Evolutionary conservation across 441 rosid species (phyloP).

Genomic region (Populus hybrid): DNA sequence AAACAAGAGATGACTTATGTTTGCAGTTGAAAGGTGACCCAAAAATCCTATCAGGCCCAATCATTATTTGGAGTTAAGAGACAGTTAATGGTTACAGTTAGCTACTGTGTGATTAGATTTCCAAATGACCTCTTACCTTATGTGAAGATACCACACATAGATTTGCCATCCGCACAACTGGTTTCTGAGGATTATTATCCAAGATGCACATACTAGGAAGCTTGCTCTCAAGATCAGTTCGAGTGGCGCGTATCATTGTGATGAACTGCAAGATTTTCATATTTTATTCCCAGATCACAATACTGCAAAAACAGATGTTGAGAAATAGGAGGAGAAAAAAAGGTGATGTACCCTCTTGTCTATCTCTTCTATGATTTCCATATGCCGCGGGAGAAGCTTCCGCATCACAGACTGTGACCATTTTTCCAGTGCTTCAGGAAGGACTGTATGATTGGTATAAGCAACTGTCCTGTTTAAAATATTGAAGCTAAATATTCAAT

Average conservation of each 20-base stretch:
- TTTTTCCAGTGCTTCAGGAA: slow-evolving; percentile 98
- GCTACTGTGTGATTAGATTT: slow-evolving; percentile 8
- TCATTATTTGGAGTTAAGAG: slow-evolving; percentile 4
- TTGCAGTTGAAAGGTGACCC: slow-evolving; percentile 5
- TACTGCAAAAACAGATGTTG: slow-evolving; percentile 9
- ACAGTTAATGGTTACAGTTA: neutral
- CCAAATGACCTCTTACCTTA: slow-evolving; percentile 50
- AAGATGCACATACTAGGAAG: slow-evolving; percentile 68
- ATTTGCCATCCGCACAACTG: slow-evolving; percentile 99
- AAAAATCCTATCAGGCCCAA: slow-evolving; percentile 6
- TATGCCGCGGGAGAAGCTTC: slow-evolving; percentile 99
- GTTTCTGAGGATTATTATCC: slow-evolving; percentile 88
- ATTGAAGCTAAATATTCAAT: slow-evolving; percentile 16
- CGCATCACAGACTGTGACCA: slow-evolving; percentile 95
- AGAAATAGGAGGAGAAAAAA: slow-evolving; percentile 8
- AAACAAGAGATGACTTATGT: neutral
- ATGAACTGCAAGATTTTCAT: slow-evolving; percentile 55
- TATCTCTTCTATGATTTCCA: slow-evolving; percentile 97
- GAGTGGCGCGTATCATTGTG: slow-evolving; percentile 46
- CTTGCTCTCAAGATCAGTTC: slow-evolving; percentile 76
- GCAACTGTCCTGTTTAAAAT: slow-evolving; percentile 72
- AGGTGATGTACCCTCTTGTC: slow-evolving; percentile 69
- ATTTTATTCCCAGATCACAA: slow-evolving; percentile 14
- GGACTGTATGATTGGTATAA: slow-evolving; percentile 98
- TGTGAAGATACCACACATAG: slow-evolving; percentile 90